These are phyloP conservation scores for Hypomyces rosellus DNA, from an alignment of 2,329 filamentous ascomycete species.

Conservation along the genomic window DNA sequence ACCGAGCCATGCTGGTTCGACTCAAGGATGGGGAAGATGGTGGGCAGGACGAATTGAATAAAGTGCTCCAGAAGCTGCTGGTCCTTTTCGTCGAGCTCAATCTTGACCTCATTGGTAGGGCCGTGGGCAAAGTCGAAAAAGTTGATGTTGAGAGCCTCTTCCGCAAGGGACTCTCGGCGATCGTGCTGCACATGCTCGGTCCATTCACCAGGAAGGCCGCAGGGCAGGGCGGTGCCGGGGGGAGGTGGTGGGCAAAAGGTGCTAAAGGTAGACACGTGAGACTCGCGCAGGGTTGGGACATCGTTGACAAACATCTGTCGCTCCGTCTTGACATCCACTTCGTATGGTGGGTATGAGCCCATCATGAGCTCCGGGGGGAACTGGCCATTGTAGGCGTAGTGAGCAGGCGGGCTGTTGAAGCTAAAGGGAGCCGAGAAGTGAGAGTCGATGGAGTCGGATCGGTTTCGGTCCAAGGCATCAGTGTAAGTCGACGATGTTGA, in stretches of 20 bases:
- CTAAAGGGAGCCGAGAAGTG: constrained; percentile 69
- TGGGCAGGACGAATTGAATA: constrained; percentile 76
- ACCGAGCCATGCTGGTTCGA: constrained; percentile 80
- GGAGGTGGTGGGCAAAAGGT: constrained; percentile 78
- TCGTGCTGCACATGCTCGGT: constrained; percentile 29
- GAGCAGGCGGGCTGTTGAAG: constrained; percentile 57
- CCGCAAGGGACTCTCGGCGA: constrained; percentile 57
- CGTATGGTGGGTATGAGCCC: constrained; percentile 66
- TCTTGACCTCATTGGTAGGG: constrained; percentile 56
- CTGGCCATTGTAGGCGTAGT: constrained; percentile 57
- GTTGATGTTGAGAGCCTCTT: constrained; percentile 65
- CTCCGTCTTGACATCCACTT: constrained; percentile 94
- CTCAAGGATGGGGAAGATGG: constrained; percentile 89
- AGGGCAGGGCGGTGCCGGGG: constrained; percentile 58
- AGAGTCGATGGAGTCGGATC: constrained; percentile 74
- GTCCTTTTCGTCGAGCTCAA: constrained; percentile 84
- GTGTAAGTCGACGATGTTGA: constrained; percentile 76
- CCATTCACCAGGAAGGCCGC: constrained; percentile 61
- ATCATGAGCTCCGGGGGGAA: constrained; percentile 58
- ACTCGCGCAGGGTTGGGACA: constrained; percentile 76
- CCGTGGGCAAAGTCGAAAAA: constrained; percentile 78
- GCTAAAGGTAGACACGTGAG: constrained; percentile 85
- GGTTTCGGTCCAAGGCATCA: constrained; percentile 64
- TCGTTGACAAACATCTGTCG: constrained; percentile 91
- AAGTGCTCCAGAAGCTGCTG: constrained; percentile 86